Percentiles rank a stretch among this genome's conserved stretches.
Evolutionary conservation across 106 monocot genomes (phyloP).

Genomic region (Gastrodia elata): DNA sequence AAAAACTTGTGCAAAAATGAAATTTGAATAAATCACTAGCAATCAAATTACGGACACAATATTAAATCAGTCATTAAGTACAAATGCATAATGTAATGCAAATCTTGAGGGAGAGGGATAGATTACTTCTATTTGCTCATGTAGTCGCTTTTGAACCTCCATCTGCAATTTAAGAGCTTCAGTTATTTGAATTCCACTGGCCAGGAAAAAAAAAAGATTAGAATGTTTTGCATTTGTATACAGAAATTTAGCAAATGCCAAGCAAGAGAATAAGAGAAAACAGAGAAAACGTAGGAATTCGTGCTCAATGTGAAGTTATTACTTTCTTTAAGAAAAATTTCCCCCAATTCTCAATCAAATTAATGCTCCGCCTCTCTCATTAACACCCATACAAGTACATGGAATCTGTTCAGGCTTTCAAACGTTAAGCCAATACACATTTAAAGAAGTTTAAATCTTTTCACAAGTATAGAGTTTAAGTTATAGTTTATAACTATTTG

Average conservation of each 20-base stretch:
- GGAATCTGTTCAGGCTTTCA: background rate
- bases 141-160: constrained; percentile 26
- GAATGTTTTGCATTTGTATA: constrained; percentile 4
- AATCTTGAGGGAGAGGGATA: background rate
- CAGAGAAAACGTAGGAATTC: background rate
- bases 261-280: background rate
- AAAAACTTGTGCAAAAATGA: background rate
- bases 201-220: background rate
- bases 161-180: constrained; percentile 31
- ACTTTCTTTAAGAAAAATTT: background rate
- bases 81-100: background rate
- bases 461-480: too few species aligned
- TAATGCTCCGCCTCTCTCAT: background rate
- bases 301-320: background rate
- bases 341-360: background rate
- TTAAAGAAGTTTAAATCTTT: too few species aligned
- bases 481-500: too few species aligned
- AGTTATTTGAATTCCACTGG: constrained; percentile 26
- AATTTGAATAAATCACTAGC: background rate
- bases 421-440: background rate
- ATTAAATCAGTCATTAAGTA: background rate
- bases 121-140: constrained; percentile 24
- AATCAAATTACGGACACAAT: background rate
- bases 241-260: background rate
- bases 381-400: background rate